Conservation (phyloP, 495 filamentous ascomycete species). For the Aspergillus carlsbadensis region DNA sequence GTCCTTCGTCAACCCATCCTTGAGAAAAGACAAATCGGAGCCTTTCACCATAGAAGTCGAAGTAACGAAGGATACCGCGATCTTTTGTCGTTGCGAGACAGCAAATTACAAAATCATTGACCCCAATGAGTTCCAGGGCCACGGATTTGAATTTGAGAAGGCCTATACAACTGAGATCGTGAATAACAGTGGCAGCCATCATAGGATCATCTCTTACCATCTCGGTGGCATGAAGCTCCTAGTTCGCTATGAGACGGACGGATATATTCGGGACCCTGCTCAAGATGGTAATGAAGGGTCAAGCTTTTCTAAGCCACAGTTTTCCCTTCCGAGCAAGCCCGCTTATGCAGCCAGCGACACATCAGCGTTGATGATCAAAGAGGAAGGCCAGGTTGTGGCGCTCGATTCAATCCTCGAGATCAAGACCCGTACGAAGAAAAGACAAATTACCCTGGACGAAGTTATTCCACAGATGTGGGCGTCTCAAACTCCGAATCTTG, state of each 20-base stretch:
- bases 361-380: slow-evolving; percentile 19
- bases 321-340: neutral
- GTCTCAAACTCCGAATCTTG: slow-evolving; percentile 50
- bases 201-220: slow-evolving; percentile 46
- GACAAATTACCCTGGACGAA: slow-evolving; percentile 33
- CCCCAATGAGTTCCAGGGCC: slow-evolving; percentile 18
- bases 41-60: slow-evolving; percentile 48
- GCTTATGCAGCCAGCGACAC: neutral
- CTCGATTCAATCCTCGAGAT: slow-evolving; percentile 45
- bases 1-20: slow-evolving; percentile 40
- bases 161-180: slow-evolving; percentile 40
- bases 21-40: slow-evolving; percentile 11
- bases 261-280: slow-evolving; percentile 28
- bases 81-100: slow-evolving; percentile 42
- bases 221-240: slow-evolving; percentile 45
- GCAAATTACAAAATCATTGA: slow-evolving; percentile 26
- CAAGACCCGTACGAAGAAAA: slow-evolving; percentile 45
- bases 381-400: slow-evolving; percentile 34
- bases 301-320: slow-evolving; percentile 20
- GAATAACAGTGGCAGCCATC: slow-evolving; percentile 42
- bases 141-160: slow-evolving; percentile 45
- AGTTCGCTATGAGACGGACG: slow-evolving; percentile 52
- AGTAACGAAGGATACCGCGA: slow-evolving; percentile 34
- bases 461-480: slow-evolving; percentile 48
- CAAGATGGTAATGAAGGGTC: neutral